Conservation (phyloP, 2,329 filamentous ascomycete genomes). For the Cercospora nicotianae region DNA sequence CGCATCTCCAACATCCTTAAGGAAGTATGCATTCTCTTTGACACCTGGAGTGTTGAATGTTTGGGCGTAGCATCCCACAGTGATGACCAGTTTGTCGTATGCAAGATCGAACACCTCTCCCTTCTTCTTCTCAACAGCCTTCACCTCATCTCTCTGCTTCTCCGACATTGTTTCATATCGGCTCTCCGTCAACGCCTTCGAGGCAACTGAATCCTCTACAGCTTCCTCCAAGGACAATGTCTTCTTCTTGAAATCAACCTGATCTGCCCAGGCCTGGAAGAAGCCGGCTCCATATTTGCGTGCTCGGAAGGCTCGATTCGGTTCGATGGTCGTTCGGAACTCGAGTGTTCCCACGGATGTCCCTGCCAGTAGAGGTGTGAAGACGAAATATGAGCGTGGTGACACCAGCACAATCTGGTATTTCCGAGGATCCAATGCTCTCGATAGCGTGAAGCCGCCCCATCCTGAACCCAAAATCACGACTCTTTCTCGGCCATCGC, state of each 20-base stretch:
- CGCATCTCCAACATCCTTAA: conserved; percentile 81
- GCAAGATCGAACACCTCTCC: conserved; percentile 68
- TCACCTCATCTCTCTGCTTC: conserved; percentile 52
- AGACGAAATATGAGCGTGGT: conserved; percentile 86
- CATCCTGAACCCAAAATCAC: conserved; percentile 70
- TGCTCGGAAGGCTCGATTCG: conserved; percentile 67
- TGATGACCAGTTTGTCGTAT: conserved; percentile 82
- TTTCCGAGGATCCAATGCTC: conserved; percentile 67
- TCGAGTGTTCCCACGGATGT: conserved; percentile 85
- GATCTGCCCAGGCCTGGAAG: conserved; percentile 81
- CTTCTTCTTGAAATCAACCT: conserved; percentile 75
- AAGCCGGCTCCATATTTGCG: conserved; percentile 64
- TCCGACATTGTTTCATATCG: conserved; percentile 13
- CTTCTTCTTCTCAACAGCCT: conserved; percentile 42
- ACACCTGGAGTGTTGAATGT: conserved; percentile 85
- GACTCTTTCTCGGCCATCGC: conserved; percentile 54
- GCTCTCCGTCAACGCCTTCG: conserved; percentile 50
- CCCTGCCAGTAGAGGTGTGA: conserved; percentile 79
- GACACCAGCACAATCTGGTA: conserved; percentile 77
- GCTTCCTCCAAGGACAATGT: conserved; percentile 70
- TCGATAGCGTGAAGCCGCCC: conserved; percentile 71
- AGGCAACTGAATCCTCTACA: conserved; percentile 57
- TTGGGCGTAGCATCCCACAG: conserved; percentile 80
- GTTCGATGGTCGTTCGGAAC: conserved; percentile 80
- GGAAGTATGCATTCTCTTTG: conserved; percentile 77